phyloP scores from a whole-genome alignment of 192 early-diverging fungal genomes.

The Spinellus fusiger region DNA sequence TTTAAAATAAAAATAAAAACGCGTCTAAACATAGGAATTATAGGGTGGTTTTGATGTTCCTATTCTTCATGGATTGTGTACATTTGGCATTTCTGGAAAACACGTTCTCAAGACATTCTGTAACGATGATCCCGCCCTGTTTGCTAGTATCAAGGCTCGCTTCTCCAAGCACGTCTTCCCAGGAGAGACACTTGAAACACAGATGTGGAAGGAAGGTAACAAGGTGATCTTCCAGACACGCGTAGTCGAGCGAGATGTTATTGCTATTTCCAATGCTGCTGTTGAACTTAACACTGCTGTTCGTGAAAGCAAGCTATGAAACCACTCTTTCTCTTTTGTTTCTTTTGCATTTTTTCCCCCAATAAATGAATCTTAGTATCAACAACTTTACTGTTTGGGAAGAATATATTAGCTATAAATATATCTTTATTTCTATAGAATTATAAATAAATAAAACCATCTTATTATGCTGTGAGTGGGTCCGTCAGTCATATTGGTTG shows the following conservation, averaged over 20 bases:
- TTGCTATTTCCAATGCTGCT: slow-evolving; percentile 89
- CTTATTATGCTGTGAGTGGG: too few species aligned
- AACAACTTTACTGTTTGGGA: too few species aligned
- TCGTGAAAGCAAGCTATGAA: slow-evolving; percentile 29
- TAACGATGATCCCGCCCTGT: slow-evolving; percentile 56
- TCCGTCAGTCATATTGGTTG: too few species aligned
- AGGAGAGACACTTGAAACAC: slow-evolving; percentile 95
- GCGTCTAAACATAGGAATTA: not conserved
- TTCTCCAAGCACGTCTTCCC: slow-evolving; percentile 89
- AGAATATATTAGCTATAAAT: too few species aligned
- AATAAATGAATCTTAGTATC: too few species aligned
- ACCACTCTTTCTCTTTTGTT: not conserved
- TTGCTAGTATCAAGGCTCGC: slow-evolving; percentile 87
- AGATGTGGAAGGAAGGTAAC: slow-evolving; percentile 90
- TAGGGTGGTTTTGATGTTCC: slow-evolving; percentile 92
- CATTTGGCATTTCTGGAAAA: slow-evolving; percentile 87
- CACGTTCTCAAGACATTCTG: slow-evolving; percentile 80
- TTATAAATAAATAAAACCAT: too few species aligned
- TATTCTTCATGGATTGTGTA: slow-evolving; percentile 94
- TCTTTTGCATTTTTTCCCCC: not conserved
- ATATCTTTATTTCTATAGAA: too few species aligned
- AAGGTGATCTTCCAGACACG: slow-evolving; percentile 93
- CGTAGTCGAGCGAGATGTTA: slow-evolving; percentile 86
- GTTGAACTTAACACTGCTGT: slow-evolving; percentile 57
- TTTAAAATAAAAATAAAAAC: not conserved